These are phyloP conservation scores for Phalaenopsis equestris DNA, from an alignment of 106 monocot genomes.

Conservation along the genomic window DNA sequence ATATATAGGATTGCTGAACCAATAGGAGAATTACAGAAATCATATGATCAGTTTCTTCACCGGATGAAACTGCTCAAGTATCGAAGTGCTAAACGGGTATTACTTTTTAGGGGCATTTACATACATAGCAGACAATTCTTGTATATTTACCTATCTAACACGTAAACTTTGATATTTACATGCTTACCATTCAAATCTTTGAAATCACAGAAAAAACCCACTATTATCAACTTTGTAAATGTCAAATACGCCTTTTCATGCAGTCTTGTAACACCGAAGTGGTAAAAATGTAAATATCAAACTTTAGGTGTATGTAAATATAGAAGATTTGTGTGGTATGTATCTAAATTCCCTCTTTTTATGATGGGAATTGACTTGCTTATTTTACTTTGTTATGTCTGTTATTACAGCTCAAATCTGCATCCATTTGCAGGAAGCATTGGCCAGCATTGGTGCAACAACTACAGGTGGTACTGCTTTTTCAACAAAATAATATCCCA, in stretches of 20 bases:
- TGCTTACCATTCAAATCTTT: too few relatives aligned
- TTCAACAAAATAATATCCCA: background rate
- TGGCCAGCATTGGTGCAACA: slow-evolving; percentile 10
- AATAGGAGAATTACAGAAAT: slow-evolving; percentile 53
- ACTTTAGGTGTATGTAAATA: too few relatives aligned
- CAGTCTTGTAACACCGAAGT: too few relatives aligned
- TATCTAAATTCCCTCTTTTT: background rate
- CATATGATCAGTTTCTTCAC: slow-evolving; percentile 72
- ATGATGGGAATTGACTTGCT: background rate
- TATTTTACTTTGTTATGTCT: background rate
- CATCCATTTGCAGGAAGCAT: slow-evolving; percentile 33
- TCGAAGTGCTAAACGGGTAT: slow-evolving; percentile 43
- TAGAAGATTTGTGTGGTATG: too few relatives aligned
- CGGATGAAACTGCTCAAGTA: slow-evolving; percentile 46
- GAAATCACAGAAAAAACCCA: too few relatives aligned
- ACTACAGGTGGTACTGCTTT: slow-evolving; percentile 6
- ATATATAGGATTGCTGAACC: slow-evolving; percentile 80
- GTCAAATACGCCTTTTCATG: too few relatives aligned
- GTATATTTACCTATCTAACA: too few relatives aligned
- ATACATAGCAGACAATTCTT: too few relatives aligned
- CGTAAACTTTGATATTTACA: too few relatives aligned
- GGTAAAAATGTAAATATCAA: too few relatives aligned
- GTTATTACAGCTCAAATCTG: background rate
- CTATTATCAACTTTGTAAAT: too few relatives aligned
- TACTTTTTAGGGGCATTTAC: background rate